Conservation (phyloP, 2,329 filamentous ascomycete genomes). For the Paecilomyces dactylethromorphus region DNA sequence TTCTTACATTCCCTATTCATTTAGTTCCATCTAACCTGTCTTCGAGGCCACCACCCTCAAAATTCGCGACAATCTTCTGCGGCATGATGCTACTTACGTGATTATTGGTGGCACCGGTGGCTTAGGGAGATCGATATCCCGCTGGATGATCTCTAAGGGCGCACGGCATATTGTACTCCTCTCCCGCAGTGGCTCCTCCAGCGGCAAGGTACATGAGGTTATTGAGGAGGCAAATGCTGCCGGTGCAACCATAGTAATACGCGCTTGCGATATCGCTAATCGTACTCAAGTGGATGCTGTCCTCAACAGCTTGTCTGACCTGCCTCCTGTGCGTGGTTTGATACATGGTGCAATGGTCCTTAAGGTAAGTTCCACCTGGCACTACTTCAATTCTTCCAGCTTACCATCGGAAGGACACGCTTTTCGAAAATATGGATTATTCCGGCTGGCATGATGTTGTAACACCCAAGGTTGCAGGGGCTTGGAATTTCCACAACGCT, state of each 20-base stretch:
- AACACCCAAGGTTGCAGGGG: background rate
- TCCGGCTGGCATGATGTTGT: background rate
- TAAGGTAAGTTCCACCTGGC: background rate
- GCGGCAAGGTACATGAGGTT: background rate
- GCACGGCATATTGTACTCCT: slow-evolving; percentile 22
- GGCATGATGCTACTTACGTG: slow-evolving; percentile 14
- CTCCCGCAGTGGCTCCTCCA: slow-evolving; percentile 5
- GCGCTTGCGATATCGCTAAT: background rate
- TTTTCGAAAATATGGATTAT: slow-evolving; percentile 13
- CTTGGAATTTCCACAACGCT: slow-evolving; percentile 10
- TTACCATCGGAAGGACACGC: slow-evolving; percentile 22
- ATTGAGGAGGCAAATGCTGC: background rate
- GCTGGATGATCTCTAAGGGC: slow-evolving; percentile 21
- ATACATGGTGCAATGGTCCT: background rate
- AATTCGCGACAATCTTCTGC: background rate
- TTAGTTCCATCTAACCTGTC: background rate
- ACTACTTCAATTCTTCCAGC: background rate
- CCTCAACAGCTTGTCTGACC: background rate
- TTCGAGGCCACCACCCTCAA: background rate
- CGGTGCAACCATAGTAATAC: background rate
- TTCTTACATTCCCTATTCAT: background rate
- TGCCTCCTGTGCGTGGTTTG: background rate
- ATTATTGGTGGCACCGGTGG: slow-evolving; percentile 23
- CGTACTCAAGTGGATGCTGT: background rate
- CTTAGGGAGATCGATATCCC: slow-evolving; percentile 19